phyloP scores from a whole-genome alignment of 2,329 filamentous ascomycete genomes.

The Clonostachys rosea region DNA sequence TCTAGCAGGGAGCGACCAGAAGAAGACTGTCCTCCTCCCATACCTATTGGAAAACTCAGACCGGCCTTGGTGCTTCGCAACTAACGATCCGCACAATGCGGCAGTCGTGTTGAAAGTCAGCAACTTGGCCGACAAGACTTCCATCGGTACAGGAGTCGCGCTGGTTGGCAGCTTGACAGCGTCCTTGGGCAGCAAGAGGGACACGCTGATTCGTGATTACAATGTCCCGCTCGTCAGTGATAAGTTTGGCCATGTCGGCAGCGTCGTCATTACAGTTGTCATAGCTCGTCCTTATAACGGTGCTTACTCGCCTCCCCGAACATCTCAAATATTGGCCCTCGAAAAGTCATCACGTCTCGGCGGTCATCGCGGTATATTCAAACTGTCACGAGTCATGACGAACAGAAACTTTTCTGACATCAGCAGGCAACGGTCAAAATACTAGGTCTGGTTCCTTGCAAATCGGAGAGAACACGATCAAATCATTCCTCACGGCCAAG shows the following conservation, averaged over 20 bases:
- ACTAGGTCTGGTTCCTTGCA: not conserved
- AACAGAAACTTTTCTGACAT: not conserved
- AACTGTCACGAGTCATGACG: not conserved
- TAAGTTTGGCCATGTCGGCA: not conserved
- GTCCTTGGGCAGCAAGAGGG: not conserved
- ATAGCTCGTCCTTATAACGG: not conserved
- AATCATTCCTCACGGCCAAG: not conserved
- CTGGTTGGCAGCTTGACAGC: not conserved
- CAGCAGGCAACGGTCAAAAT: not conserved
- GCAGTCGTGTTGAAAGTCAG: not conserved
- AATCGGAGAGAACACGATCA: not conserved
- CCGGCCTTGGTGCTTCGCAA: not conserved
- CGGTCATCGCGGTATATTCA: not conserved
- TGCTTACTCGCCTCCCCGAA: not conserved
- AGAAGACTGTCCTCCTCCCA: not conserved
- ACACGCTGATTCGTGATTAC: not conserved
- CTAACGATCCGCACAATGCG: not conserved
- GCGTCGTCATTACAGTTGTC: not conserved
- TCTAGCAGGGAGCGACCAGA: not conserved
- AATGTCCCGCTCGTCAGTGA: not conserved
- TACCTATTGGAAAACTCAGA: not conserved
- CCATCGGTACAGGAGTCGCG: not conserved
- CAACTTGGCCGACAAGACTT: not conserved
- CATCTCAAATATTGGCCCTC: not conserved
- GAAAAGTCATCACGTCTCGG: not conserved